A percentile compares a stretch with the other conserved stretches of the same genome.
Evolutionary conservation across 106 monocot genomes (phyloP).

Genomic region (Cymbidium sinense): DNA sequence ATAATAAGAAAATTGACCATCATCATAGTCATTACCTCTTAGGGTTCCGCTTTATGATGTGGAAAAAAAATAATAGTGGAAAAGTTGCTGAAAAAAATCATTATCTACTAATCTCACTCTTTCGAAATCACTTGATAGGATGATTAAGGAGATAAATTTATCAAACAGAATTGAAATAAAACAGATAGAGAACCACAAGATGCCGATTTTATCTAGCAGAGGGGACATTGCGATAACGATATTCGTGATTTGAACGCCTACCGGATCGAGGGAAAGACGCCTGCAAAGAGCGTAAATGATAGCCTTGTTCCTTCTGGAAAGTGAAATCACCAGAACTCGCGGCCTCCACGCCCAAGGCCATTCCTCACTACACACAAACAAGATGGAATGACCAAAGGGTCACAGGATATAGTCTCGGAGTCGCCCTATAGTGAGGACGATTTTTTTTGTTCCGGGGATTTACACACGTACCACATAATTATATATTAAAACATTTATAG

Average conservation of each 20-base stretch:
- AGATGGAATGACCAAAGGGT: not conserved
- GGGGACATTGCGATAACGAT: not conserved
- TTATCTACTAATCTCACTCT: not conserved
- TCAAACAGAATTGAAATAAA: not conserved
- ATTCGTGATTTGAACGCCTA: constrained; percentile 4
- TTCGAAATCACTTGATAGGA: not conserved
- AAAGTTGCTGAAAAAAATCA: not conserved
- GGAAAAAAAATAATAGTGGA: not conserved
- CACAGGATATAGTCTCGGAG: not conserved
- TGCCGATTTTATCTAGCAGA: not conserved
- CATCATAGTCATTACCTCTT: not conserved
- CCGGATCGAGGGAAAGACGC: constrained; percentile 35
- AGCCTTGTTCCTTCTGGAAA: constrained; percentile 26
- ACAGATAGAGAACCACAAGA: not conserved
- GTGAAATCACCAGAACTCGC: not conserved
- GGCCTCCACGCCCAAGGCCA: not conserved
- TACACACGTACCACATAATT: too few species aligned
- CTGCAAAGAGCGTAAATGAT: constrained; percentile 37
- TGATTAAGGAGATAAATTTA: not conserved
- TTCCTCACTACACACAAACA: not conserved
- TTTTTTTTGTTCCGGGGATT: too few species aligned
- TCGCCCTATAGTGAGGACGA: not conserved
- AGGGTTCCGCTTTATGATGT: not conserved
- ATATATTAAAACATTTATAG: too few species aligned
- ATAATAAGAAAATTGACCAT: not conserved